Base-by-base conservation (phyloP, 2,329 filamentous ascomycete species). In the Ilyonectria destructans region DNA sequence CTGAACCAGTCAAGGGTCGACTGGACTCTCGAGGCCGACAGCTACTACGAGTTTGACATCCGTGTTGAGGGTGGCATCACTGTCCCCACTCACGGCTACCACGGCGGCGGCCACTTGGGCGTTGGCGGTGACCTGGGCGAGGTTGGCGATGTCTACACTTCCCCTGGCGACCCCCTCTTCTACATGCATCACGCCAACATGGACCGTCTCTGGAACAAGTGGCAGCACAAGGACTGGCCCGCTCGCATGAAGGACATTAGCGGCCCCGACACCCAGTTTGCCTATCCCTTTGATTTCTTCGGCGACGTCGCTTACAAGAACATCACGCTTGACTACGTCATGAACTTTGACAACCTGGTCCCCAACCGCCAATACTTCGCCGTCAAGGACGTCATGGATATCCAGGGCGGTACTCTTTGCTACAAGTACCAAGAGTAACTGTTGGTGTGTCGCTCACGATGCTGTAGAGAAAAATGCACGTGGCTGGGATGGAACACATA, bases 211-310 rank as follows among this genome's bases (percentile, higher is more conserved):
- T 78, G 75, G 75, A 74, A 77, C 69, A 68, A 71, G 13, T 82
- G 81, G 81, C 78, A 81, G 61, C 62, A 62, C 48, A 37, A 29
- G 69, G 73, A 77, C 58, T 81, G 77, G 77, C 13, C 60, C 17
- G 69, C 59, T 2, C 74, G 80, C 12, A 74, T 73, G n/a, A 55
- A 23, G 8, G 78, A 79, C 45, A 78, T 80, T 45, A 71, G 71
- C 52, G 79, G 80, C 0, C 79, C 79, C 5, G 79, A 80, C 63
- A 77, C 73, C 4, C 73, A 75, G 67, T 80, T 68, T 49, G 79
- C 76, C 4, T 80, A 78, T 48, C 77, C 78, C 1, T 80, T 75
- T 61, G 69, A 79, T 66, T 80, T 74, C 69, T 78, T 78, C 46
- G 76, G 78, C 33, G 72, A 77, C 9, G 67, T 74, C 10, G 67